phyloP scores from a whole-genome alignment of 1,139 yeast species.

The Nakaseomyces nivariensis region DNA sequence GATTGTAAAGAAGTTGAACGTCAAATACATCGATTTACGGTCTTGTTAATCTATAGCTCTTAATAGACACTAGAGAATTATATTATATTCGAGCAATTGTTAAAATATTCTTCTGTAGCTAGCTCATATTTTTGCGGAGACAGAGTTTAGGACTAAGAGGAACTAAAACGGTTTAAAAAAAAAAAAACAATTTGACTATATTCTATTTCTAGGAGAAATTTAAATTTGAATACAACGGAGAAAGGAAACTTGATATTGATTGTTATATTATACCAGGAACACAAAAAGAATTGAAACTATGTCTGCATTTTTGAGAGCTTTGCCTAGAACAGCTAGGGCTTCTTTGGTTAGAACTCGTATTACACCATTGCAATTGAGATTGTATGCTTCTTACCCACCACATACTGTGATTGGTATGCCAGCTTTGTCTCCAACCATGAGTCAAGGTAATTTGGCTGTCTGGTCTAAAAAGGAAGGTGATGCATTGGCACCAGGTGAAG shows the following conservation, averaged over 20 bases:
- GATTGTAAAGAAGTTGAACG: too few species aligned
- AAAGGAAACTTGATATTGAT: too few species aligned
- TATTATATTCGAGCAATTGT: too few species aligned
- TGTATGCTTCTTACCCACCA: constrained; percentile 41
- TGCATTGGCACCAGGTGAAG: constrained; percentile 78
- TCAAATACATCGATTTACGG: not conserved
- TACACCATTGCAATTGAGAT: constrained; percentile 18
- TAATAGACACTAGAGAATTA: not conserved
- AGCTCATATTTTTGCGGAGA: too few species aligned
- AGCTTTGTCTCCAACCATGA: constrained; percentile 96
- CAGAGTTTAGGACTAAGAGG: too few species aligned
- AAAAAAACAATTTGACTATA: not conserved
- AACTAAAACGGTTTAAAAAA: not conserved
- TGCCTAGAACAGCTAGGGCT: constrained; percentile 22
- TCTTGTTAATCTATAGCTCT: not conserved
- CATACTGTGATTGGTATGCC: constrained; percentile 61
- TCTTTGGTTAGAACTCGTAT: constrained; percentile 14
- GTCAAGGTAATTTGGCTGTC: constrained; percentile 80
- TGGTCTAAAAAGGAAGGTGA: constrained; percentile 92
- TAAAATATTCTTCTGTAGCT: too few species aligned
- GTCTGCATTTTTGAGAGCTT: constrained; percentile 23
- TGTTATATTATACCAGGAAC: too few species aligned
- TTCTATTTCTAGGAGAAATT: not conserved
- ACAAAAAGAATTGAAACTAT: constrained; percentile 6
- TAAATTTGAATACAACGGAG: not conserved